Base-by-base conservation (phyloP, 2,329 filamentous ascomycete species). In the Diaporthe longicolla region DNA sequence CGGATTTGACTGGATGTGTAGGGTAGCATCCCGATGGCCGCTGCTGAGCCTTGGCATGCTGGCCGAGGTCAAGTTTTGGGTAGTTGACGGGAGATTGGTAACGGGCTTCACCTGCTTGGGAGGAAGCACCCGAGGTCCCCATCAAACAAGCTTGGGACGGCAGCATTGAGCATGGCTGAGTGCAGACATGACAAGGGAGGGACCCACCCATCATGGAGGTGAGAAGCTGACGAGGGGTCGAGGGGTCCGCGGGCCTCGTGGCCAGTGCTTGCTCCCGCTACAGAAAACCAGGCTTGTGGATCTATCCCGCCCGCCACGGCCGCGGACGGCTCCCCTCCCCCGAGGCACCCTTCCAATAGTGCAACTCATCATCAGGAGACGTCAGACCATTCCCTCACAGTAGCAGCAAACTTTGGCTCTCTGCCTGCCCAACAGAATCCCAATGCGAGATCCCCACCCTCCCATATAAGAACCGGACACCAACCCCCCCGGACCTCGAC, bases 351-450 rank as follows among this genome's bases (percentile, higher is more conserved):
- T 58, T 54, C 29, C 55, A 71, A 45, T n/a, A 55, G 29, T 24
- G 24, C 70, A 55, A 71, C 48, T 61, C 32, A 54, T 26, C 17
- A 59, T 71, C 70, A 71, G 57, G 70, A 71, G 70, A 63, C 70
- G 35, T 54, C 57, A 71, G 54, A 13, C 58, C 45, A 52, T 63
- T 52, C 32, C 40, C 40, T 35, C 40, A 3, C 26, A 32, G 13
- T 32, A 70, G 61, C 21, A 13, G 54, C 40, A 59, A 50, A 68
- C 63, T 24, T 70, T 32, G 15, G 6, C 54, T 21, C 29, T 24
- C 29, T 29, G 24, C 11, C 43, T 11, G 26, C 54, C 43, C n/a
- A 43, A 50, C 48, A 52, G 40, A 54, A n/a, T 52, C 8, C 40
- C 45, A 21, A n/a, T 21, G 6, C 17, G 37, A 29, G 19, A 63